Percentiles rank a stretch among this genome's conserved stretches.
phyloP scores from a whole-genome alignment of 805 yeast species.

The Candida tammaniensis region DNA sequence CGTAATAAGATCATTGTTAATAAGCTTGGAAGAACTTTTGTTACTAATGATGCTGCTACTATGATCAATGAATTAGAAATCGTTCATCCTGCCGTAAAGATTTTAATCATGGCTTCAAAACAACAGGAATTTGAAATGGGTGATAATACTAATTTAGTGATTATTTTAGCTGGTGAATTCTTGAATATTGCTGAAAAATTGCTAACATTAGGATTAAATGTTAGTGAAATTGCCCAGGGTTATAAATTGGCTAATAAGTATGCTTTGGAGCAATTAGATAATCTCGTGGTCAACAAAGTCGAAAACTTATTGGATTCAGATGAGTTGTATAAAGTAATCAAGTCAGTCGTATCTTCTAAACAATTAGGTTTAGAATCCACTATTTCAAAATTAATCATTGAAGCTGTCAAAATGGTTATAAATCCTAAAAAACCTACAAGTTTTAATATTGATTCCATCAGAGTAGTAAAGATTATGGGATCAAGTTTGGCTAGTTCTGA shows the following conservation, averaged over 20 bases:
- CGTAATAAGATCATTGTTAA: constrained; percentile 94
- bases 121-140: constrained; percentile 98
- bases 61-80: constrained; percentile 91
- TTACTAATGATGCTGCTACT: constrained; percentile 98
- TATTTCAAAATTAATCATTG: constrained; percentile 74
- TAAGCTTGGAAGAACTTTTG: constrained; percentile 76
- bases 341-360: constrained; percentile 88
- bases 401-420: constrained; percentile 72
- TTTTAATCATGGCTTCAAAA: constrained; percentile 92
- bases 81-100: constrained; percentile 95
- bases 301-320: constrained; percentile 52
- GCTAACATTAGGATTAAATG: constrained; percentile 78
- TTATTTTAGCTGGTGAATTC: constrained; percentile 90
- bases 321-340: constrained; percentile 68
- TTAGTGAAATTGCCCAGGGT: constrained; percentile 92
- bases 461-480: constrained; percentile 98
- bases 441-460: constrained; percentile 89
- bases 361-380: constrained; percentile 86
- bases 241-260: constrained; percentile 81
- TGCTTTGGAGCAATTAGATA: constrained; percentile 66
- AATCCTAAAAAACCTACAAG: constrained; percentile 62
- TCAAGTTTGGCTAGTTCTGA: constrained; percentile 67
- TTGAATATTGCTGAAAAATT: constrained; percentile 84
- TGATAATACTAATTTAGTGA: constrained; percentile 89
- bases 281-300: constrained; percentile 58